Evolutionary conservation across 108 stramenopile species (phyloP).

Genomic region (Schizochytrium sp.): DNA sequence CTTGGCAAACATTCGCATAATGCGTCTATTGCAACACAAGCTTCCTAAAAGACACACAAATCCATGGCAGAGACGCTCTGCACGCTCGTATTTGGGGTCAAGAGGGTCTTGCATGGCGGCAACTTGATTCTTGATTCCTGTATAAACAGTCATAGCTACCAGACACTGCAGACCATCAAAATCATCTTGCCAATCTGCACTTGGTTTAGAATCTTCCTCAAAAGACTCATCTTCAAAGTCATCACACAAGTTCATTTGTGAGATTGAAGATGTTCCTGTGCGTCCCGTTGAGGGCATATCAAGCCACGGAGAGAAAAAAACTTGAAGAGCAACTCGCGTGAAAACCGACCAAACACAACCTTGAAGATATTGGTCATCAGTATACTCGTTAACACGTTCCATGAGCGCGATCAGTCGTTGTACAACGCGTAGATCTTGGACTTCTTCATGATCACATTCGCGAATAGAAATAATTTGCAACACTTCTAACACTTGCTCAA

Average conservation of each 20-base stretch:
- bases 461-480: constrained; percentile 39
- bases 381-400: background rate
- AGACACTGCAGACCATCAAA: constrained; percentile 12
- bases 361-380: background rate
- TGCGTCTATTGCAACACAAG: constrained; percentile 22
- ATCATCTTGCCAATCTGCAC: background rate
- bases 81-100: constrained; percentile 11
- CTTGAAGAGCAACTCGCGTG: constrained; percentile 28
- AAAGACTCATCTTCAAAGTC: constrained; percentile 20
- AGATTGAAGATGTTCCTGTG: background rate
- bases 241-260: background rate
- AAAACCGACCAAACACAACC: constrained; percentile 42
- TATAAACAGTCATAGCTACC: background rate
- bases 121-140: constrained; percentile 5
- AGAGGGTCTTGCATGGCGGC: background rate
- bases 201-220: background rate
- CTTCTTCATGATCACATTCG: constrained; percentile 1
- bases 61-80: constrained; percentile 34
- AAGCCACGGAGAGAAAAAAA: constrained; percentile 23
- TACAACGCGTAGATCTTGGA: constrained; percentile 7
- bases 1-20: constrained; percentile 15
- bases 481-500: constrained; percentile 1
- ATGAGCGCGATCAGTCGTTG: constrained; percentile 10
- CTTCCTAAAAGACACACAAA: constrained; percentile 20
- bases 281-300: background rate